These are phyloP conservation scores for Candida khao-thaluensis DNA, from an alignment of 805 yeast species.

Conservation along the genomic window DNA sequence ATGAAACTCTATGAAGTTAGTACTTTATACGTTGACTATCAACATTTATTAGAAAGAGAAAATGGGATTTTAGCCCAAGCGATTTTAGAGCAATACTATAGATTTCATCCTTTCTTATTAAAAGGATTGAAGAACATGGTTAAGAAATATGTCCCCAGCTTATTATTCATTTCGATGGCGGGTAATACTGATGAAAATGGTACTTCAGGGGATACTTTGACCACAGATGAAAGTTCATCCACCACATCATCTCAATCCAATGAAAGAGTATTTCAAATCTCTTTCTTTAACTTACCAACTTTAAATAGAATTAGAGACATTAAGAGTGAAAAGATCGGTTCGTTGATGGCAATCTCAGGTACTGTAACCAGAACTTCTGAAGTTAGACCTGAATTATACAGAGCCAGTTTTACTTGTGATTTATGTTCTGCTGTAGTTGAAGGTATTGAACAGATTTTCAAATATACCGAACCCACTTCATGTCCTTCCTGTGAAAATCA, in stretches of 20 bases:
- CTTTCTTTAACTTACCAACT: slow-evolving; percentile 82
- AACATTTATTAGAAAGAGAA: slow-evolving; percentile 70
- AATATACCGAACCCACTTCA: slow-evolving; percentile 89
- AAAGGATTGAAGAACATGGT: slow-evolving; percentile 73
- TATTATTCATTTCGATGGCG: slow-evolving; percentile 47
- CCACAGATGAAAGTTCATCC: slow-evolving; percentile 28
- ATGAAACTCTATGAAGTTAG: slow-evolving; percentile 74
- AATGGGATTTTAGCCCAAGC: slow-evolving; percentile 89
- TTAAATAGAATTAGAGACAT: slow-evolving; percentile 85
- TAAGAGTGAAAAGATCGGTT: slow-evolving; percentile 85
- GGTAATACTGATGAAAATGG: slow-evolving; percentile 34
- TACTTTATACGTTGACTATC: slow-evolving; percentile 82
- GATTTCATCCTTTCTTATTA: slow-evolving; percentile 83
- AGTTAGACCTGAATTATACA: slow-evolving; percentile 90
- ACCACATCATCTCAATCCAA: slow-evolving; percentile 47
- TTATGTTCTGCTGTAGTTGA: slow-evolving; percentile 80
- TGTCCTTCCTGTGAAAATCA: slow-evolving; percentile 91
- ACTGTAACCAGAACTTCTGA: slow-evolving; percentile 96
- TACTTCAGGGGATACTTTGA: slow-evolving; percentile 5
- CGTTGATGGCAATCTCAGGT: slow-evolving; percentile 81
- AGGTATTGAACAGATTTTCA: slow-evolving; percentile 89
- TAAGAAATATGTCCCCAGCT: slow-evolving; percentile 70
- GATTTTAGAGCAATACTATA: slow-evolving; percentile 84
- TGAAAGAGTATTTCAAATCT: slow-evolving; percentile 83
- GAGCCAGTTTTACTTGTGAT: slow-evolving; percentile 87